A percentile compares a stretch with the other conserved stretches of the same genome.
Evolutionary conservation across 148 eudicot genomes (phyloP).

Genomic region (Pharnaceum exiguum): DNA sequence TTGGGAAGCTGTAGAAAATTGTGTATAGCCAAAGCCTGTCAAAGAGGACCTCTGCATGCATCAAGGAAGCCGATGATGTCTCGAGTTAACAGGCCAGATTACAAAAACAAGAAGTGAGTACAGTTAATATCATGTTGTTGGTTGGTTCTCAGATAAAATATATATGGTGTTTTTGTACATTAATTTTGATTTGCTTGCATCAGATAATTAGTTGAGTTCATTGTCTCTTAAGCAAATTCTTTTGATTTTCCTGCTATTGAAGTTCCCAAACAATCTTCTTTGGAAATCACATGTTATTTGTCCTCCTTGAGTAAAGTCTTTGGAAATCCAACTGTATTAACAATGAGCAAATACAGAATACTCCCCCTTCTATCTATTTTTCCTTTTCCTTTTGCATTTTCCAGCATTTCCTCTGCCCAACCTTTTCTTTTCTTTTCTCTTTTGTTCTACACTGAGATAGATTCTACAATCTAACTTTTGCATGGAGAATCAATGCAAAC

Average conservation of each 20-base stretch:
- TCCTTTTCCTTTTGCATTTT: neutral
- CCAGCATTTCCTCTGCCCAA: no score
- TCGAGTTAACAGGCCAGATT: conserved; percentile 17
- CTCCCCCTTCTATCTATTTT: neutral
- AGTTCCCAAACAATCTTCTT: neutral
- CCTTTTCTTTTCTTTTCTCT: neutral
- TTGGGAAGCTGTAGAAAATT: conserved; percentile 16
- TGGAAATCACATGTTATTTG: neutral
- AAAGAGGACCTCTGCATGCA: conserved; percentile 9
- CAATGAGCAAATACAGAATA: neutral
- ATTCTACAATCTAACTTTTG: neutral
- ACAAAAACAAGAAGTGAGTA: conserved; percentile 15
- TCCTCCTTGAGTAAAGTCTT: neutral
- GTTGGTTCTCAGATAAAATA: conserved; percentile 6
- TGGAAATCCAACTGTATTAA: neutral
- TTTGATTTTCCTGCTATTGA: neutral
- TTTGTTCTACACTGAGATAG: neutral
- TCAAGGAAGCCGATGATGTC: conserved; percentile 9
- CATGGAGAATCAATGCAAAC: conserved; percentile 18
- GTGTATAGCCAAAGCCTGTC: conserved; percentile 23
- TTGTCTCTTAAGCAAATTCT: neutral
- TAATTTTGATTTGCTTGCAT: conserved; percentile 22
- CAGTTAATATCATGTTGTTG: conserved; percentile 21
- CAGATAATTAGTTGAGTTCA: conserved; percentile 11
- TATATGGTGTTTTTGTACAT: conserved; percentile 24